Percentiles rank a stretch among this genome's conserved stretches.
Conservation (phyloP, 768 basidiomycete genomes). For the Auricularia cornea region DNA sequence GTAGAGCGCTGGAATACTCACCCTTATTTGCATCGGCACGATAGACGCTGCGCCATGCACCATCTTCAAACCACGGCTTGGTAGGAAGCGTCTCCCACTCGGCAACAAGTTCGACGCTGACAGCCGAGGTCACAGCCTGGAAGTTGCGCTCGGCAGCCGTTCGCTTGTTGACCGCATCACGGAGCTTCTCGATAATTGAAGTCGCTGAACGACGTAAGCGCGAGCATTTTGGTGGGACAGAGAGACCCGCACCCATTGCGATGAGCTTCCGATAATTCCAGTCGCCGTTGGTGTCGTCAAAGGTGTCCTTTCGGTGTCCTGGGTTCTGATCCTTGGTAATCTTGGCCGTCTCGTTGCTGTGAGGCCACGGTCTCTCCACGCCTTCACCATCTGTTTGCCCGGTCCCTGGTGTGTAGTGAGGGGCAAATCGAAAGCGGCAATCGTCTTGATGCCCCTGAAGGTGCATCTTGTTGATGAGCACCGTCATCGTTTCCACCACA, state of each 20-base stretch:
- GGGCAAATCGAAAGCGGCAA: conserved; percentile 10
- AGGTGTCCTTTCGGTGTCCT: conserved; percentile 21
- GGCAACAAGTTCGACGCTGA: conserved; percentile 11
- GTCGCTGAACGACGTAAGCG: background rate
- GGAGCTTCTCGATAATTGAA: background rate
- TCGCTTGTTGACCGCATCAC: background rate
- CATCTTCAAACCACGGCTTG: background rate
- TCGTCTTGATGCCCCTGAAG: conserved; percentile 16
- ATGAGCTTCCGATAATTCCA: conserved; percentile 29
- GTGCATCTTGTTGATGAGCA: conserved; percentile 14
- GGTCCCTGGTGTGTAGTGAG: background rate
- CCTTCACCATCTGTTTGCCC: conserved; percentile 30
- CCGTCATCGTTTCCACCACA: conserved; percentile 5
- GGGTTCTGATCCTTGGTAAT: conserved; percentile 32
- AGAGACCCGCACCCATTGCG: conserved; percentile 14
- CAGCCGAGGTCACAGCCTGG: conserved; percentile 1
- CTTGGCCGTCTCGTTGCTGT: conserved; percentile 21
- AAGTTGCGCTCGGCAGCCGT: background rate
- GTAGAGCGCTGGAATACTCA: background rate
- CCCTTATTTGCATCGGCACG: background rate
- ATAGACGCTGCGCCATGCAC: background rate
- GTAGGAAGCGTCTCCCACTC: background rate
- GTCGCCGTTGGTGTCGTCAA: conserved; percentile 31
- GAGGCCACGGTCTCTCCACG: conserved; percentile 30
- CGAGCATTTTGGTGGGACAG: too few relatives aligned